phyloP scores from a whole-genome alignment of 139 green algal species.

The Chlamydomonas asymmetrica region DNA sequence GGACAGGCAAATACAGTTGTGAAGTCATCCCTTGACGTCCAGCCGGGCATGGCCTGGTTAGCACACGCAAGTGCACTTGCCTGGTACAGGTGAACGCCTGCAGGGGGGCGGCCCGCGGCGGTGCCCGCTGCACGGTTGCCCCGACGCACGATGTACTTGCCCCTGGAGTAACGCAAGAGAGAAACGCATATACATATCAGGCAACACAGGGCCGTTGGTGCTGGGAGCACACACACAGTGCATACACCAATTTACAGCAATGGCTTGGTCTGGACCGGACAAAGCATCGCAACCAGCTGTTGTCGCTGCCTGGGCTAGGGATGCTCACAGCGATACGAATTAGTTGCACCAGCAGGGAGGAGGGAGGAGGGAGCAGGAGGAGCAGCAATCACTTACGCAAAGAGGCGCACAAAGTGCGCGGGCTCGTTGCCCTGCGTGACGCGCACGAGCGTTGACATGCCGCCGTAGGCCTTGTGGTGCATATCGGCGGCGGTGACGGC shows the following conservation, averaged over 20 bases:
- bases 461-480: conserved; percentile 8
- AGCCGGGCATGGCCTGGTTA: background rate
- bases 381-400: conserved; percentile 8
- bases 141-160: conserved; percentile 1
- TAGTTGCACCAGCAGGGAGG: background rate
- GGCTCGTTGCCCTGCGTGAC: conserved; percentile 18
- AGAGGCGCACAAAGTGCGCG: conserved; percentile 14
- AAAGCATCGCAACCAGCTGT: too few species aligned
- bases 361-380: background rate
- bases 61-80: background rate
- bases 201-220: background rate
- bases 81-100: conserved; percentile 16
- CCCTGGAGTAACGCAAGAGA: background rate
- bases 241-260: too few species aligned
- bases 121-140: background rate
- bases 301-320: too few species aligned
- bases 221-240: too few species aligned
- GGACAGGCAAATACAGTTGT: too few species aligned
- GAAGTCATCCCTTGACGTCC: background rate
- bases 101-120: conserved; percentile 12
- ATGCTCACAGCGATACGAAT: too few species aligned
- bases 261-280: too few species aligned
- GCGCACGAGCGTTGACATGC: conserved; percentile 17
- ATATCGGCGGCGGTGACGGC: conserved; percentile 12
- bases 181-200: background rate